phyloP scores from a whole-genome alignment of 2,329 filamentous ascomycete genomes.

The Fusarium sp. region DNA sequence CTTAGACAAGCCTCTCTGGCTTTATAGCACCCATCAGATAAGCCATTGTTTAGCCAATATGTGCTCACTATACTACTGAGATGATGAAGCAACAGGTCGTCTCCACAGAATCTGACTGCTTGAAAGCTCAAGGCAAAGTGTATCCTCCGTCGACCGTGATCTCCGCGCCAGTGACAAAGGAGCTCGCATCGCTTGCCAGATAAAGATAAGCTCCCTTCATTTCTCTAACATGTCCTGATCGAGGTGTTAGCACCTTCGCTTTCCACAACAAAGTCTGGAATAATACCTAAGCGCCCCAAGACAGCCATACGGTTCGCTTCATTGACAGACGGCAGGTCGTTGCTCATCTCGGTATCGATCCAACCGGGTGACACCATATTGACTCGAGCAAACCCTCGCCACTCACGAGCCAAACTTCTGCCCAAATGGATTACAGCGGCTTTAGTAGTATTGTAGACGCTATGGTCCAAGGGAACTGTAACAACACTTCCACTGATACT shows the following conservation, averaged over 20 bases:
- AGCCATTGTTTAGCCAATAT: too few relatives aligned
- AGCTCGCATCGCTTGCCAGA: conserved; percentile 62
- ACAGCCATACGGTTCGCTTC: conserved; percentile 65
- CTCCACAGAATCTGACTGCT: too few relatives aligned
- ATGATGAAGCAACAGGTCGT: too few relatives aligned
- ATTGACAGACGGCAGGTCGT: conserved; percentile 57
- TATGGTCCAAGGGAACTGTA: conserved; percentile 66
- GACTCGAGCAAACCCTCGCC: conserved; percentile 68
- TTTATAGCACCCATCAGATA: too few relatives aligned
- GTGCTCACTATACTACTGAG: too few relatives aligned
- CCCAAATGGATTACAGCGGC: conserved; percentile 68
- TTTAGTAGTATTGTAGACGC: conserved; percentile 69
- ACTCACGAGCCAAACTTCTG: conserved; percentile 67
- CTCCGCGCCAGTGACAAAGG: conserved; percentile 24
- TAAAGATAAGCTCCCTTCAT: conserved; percentile 72
- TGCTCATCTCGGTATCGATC: conserved; percentile 67
- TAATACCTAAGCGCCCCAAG: conserved; percentile 52
- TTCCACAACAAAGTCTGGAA: too few relatives aligned
- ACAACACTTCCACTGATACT: conserved; percentile 64
- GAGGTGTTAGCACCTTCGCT: too few relatives aligned
- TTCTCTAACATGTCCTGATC: conserved; percentile 75
- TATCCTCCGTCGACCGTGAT: conserved; percentile 26
- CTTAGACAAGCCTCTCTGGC: too few relatives aligned
- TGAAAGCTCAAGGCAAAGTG: not conserved
- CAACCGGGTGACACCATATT: conserved; percentile 64